Base-by-base conservation (phyloP, 2,329 filamentous ascomycete genomes). In the Arthrobotrys entomopaga region DNA sequence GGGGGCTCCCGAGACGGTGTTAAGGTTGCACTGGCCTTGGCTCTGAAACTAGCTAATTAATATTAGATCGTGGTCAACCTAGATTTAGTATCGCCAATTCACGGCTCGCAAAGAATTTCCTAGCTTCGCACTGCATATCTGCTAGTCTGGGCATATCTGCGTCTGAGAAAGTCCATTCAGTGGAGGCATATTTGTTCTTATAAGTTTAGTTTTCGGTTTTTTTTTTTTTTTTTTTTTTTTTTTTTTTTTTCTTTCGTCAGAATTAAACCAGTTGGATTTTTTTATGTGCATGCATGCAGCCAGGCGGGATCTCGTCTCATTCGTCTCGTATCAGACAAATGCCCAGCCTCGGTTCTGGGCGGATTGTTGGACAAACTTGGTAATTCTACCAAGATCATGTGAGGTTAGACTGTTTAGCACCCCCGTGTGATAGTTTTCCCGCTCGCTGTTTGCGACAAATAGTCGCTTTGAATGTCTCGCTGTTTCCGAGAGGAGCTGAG, bases 91-190 rank as follows among this genome's bases (percentile, higher is more conserved):
- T 19, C 15, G 8, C 34, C 61, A 43, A 59, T 65, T 65, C 60
- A 72, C 67, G 60, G 67, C 67, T 72, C 67, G 67, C 67, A 72
- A 72, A 60, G 67, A 65, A 72, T 72, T 72, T 72, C 67, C 61
- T 59, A 60, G 49, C 42, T 38, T 65, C 46, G 15, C 19, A 29
- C 59, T 46, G 5, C 29, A n/a, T n/a, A n/a, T n/a, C n/a, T n/a
- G 34, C 34, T 40, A n/a, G n/a, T n/a, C n/a, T n/a, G n/a, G n/a
- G n/a, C n/a, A n/a, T n/a, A 34, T 34, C 29, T 34, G 29, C 29
- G 29, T 34, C 29, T 34, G 29, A 34, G 24, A 34, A n/a, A 46
- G 42, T 46, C 42, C 42, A 46, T 46, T 46, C n/a, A 15, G 42
- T 46, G 42, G 42, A n/a, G 16, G 42, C 42, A 46, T 65, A 20